phyloP scores from a whole-genome alignment of 257 asterid genomes.

The Salvia miltiorrhiza region DNA sequence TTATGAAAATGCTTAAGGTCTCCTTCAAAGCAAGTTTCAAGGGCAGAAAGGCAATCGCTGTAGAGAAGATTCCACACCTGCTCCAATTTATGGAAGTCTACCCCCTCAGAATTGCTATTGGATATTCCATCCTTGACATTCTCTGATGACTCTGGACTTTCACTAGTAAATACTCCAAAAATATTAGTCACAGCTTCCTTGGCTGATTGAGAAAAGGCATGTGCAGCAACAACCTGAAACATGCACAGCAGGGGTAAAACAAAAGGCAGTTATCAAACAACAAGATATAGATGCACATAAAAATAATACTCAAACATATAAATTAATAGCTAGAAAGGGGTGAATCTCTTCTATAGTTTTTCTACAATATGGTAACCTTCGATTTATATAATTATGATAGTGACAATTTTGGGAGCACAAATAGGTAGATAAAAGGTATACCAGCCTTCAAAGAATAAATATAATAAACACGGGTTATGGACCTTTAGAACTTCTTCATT shows the following conservation, averaged over 20 bases:
- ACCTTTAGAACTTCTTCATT: conserved; percentile 78
- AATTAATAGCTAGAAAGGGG: conserved; percentile 12
- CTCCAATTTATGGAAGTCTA: conserved; percentile 38
- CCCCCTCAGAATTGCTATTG: conserved; percentile 29
- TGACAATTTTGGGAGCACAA: conserved; percentile 1
- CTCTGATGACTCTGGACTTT: conserved; percentile 43
- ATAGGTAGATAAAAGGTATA: conserved; percentile 4
- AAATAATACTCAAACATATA: conserved; percentile 6
- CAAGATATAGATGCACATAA: conserved; percentile 3
- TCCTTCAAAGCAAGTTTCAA: conserved; percentile 92
- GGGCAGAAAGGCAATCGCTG: conserved; percentile 87
- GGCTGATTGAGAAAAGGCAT: conserved; percentile 64
- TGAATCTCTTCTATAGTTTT: conserved; percentile 13
- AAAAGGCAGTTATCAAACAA: conserved; percentile 11
- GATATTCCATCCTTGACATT: conserved; percentile 39
- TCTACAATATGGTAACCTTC: conserved; percentile 10
- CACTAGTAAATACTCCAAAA: conserved; percentile 34
- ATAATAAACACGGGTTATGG: not conserved
- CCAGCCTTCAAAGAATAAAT: conserved; percentile 14
- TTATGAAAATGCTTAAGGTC: conserved; percentile 98
- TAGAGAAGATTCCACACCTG: conserved; percentile 79
- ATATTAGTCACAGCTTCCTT: conserved; percentile 43
- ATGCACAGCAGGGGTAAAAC: conserved; percentile 23
- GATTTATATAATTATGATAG: not conserved
- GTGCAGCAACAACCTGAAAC: conserved; percentile 68